Percentiles rank a stretch among this genome's conserved stretches.
phyloP scores from a whole-genome alignment of 2,329 filamentous ascomycete genomes.

The Capronia epimyces region DNA sequence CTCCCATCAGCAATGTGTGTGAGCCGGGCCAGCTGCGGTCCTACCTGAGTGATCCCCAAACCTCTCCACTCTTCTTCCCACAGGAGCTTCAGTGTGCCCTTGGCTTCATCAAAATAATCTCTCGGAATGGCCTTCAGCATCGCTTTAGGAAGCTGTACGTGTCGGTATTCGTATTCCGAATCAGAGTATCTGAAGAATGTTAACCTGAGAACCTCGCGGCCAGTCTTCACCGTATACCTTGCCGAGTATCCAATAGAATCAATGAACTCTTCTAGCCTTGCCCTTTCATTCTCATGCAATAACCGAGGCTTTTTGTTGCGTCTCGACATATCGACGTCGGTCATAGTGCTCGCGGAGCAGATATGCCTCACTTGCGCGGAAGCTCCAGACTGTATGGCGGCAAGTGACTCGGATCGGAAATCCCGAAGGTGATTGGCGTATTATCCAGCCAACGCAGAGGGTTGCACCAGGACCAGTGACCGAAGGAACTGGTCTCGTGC shows the following conservation, averaged over 20 bases:
- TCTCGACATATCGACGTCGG: slow-evolving; percentile 69
- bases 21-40: slow-evolving; percentile 21
- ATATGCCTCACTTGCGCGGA: background rate
- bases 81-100: slow-evolving; percentile 89
- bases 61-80: slow-evolving; percentile 99
- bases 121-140: slow-evolving; percentile 97
- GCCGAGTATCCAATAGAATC: slow-evolving; percentile 94
- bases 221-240: slow-evolving; percentile 51
- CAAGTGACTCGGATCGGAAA: background rate
- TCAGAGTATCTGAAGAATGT: slow-evolving; percentile 70
- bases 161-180: slow-evolving; percentile 88
- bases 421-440: background rate
- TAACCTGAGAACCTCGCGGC: background rate
- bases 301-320: slow-evolving; percentile 81
- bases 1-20: slow-evolving; percentile 16
- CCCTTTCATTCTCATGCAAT: slow-evolving; percentile 73
- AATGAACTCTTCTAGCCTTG: slow-evolving; percentile 81
- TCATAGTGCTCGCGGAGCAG: slow-evolving; percentile 13
- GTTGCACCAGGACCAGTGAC: background rate
- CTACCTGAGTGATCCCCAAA: slow-evolving; percentile 91
- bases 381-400: background rate
- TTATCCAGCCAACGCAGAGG: background rate
- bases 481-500: slow-evolving; percentile 17
- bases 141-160: slow-evolving; percentile 93
- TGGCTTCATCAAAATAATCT: slow-evolving; percentile 82